A percentile compares a stretch with the other conserved stretches of the same genome.
Conservation (phyloP, 2,329 filamentous ascomycete genomes). For the Cladosporium sp. region DNA sequence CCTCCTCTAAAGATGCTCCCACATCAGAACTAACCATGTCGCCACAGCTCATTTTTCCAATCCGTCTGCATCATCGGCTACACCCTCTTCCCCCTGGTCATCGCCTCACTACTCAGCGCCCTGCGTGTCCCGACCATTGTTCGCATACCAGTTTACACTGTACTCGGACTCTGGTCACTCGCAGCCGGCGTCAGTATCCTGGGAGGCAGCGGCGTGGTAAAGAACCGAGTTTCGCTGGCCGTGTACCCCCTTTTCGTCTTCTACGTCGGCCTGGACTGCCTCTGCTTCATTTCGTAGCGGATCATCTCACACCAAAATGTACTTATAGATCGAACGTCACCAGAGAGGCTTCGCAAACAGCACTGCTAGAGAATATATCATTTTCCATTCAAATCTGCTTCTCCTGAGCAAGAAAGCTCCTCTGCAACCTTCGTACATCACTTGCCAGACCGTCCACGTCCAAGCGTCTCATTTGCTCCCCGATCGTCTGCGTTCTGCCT, state of each 20-base stretch:
- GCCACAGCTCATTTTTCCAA: constrained; percentile 84
- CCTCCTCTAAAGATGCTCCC: constrained; percentile 5
- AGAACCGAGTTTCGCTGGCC: constrained; percentile 87
- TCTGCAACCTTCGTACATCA: constrained; percentile 20
- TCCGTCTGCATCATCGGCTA: constrained; percentile 98
- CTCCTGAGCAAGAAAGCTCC: neutral
- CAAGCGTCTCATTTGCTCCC: constrained; percentile 33
- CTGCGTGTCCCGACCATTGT: constrained; percentile 72
- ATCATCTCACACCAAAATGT: neutral
- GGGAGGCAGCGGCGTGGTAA: constrained; percentile 89
- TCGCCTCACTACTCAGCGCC: constrained; percentile 84
- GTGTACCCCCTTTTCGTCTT: constrained; percentile 95
- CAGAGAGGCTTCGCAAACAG: neutral
- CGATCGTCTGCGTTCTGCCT: constrained; percentile 32
- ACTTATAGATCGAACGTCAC: constrained; percentile 1
- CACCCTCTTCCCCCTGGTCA: constrained; percentile 92
- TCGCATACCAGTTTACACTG: constrained; percentile 82
- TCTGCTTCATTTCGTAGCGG: constrained; percentile 89
- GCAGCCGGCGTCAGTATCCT: constrained; percentile 95
- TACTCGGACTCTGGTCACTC: constrained; percentile 86
- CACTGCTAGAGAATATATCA: neutral
- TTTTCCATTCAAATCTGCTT: neutral
- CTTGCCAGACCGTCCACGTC: constrained; percentile 24
- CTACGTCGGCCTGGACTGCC: constrained; percentile 84
- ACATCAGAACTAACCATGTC: constrained; percentile 27